phyloP scores from a whole-genome alignment of 768 basidiomycete genomes.

The Lactarius hengduanensis region DNA sequence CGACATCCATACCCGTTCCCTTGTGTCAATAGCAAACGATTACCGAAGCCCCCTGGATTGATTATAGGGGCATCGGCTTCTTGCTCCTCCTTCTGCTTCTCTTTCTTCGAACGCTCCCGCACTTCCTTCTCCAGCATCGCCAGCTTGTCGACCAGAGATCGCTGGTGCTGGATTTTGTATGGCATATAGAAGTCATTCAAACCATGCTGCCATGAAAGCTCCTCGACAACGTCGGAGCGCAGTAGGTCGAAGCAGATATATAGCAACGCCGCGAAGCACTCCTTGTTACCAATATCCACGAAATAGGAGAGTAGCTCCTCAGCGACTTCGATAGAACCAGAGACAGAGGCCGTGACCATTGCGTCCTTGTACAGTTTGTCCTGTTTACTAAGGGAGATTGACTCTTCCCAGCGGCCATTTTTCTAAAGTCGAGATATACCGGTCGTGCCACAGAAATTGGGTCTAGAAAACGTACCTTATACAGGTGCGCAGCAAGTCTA shows the following conservation, averaged over 20 bases:
- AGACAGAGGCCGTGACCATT: constrained; percentile 88
- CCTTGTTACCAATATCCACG: constrained; percentile 97
- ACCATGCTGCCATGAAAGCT: constrained; percentile 94
- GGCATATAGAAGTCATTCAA: constrained; percentile 99
- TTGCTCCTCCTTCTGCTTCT: constrained; percentile 83
- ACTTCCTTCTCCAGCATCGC: constrained; percentile 84
- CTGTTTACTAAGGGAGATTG: constrained; percentile 90
- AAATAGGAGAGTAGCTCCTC: constrained; percentile 96
- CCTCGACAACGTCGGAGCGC: constrained; percentile 88
- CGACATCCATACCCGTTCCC: constrained; percentile 53
- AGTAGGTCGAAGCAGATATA: constrained; percentile 96
- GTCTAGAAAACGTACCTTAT: constrained; percentile 61
- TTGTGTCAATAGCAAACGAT: constrained; percentile 66
- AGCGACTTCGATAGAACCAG: constrained; percentile 80
- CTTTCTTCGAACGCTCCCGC: constrained; percentile 82
- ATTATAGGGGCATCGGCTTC: constrained; percentile 87
- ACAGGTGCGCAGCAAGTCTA: constrained; percentile 89
- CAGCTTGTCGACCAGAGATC: constrained; percentile 75
- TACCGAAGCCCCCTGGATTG: constrained; percentile 72
- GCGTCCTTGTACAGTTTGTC: constrained; percentile 98
- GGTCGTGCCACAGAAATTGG: not conserved
- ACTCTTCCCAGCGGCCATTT: constrained; percentile 95
- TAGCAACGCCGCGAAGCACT: constrained; percentile 89
- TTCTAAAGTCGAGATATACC: constrained; percentile 52
- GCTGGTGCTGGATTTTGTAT: constrained; percentile 85